Evolutionary conservation across 306 rosid genomes (phyloP).

Genomic region (Biancaea sappan): DNA sequence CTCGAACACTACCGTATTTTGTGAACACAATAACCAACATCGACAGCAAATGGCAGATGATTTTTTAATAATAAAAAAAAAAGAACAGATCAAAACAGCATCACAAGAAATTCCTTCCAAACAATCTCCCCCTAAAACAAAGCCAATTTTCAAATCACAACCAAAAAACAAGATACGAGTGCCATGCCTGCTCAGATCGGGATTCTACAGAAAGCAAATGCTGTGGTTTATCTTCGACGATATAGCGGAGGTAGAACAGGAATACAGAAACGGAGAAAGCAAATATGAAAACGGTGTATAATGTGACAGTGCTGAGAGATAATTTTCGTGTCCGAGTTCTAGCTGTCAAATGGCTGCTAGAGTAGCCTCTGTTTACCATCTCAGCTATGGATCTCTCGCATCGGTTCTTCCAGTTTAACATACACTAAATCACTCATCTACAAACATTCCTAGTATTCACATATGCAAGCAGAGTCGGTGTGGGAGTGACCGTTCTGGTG

Average conservation of each 20-base stretch:
- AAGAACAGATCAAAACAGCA: not conserved
- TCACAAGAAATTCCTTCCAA: not conserved
- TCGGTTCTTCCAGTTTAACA: slow-evolving; percentile 6
- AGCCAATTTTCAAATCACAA: not conserved
- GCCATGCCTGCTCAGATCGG: slow-evolving; percentile 46
- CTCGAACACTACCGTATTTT: not conserved
- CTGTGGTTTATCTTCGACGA: slow-evolving; percentile 42
- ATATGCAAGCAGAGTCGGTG: not conserved
- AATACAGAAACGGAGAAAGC: slow-evolving; percentile 60
- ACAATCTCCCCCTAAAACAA: slow-evolving; percentile 4
- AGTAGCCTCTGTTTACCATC: slow-evolving; percentile 61
- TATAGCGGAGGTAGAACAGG: slow-evolving; percentile 52
- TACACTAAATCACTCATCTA: too few species aligned
- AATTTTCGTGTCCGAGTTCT: slow-evolving; percentile 49
- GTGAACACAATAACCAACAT: not conserved
- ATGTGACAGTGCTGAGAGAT: slow-evolving; percentile 43
- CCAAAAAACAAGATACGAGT: not conserved
- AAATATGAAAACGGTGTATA: slow-evolving; percentile 53
- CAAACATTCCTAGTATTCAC: not conserved
- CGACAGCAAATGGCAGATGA: not conserved
- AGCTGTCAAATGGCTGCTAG: slow-evolving; percentile 31
- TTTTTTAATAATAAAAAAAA: not conserved
- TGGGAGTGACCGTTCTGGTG: not conserved
- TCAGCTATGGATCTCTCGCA: slow-evolving; percentile 27
- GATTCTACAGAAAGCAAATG: slow-evolving; percentile 35